phyloP scores from a whole-genome alignment of 176 grass and related monocot species.

The Secale cereale region DNA sequence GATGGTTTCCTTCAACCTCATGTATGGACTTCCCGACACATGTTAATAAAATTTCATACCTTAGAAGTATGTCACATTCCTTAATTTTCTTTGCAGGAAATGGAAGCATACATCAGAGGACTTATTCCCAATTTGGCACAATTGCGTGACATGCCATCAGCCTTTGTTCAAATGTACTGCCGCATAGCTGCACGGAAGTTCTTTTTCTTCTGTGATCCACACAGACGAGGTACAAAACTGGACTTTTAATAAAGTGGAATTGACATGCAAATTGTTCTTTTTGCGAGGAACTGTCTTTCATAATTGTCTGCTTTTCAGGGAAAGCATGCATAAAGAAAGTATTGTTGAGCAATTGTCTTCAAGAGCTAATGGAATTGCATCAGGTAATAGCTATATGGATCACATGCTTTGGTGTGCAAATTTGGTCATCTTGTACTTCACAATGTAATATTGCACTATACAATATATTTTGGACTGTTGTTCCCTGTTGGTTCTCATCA shows the following conservation, averaged over 20 bases:
- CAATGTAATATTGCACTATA: neutral
- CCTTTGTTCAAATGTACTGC: slow-evolving; percentile 99
- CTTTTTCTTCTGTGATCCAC: slow-evolving; percentile 99
- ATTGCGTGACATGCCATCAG: slow-evolving; percentile 80
- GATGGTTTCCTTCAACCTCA: slow-evolving; percentile 99
- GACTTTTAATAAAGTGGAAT: neutral
- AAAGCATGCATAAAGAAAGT: slow-evolving; percentile 99
- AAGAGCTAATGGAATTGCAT: slow-evolving; percentile 98
- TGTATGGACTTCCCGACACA: slow-evolving; percentile 42
- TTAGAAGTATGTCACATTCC: slow-evolving; percentile 18
- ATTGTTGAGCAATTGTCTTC: slow-evolving; percentile 92
- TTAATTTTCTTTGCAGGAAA: slow-evolving; percentile 66
- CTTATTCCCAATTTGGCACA: slow-evolving; percentile 98
- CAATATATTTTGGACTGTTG: neutral
- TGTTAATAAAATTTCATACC: neutral
- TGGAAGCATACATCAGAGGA: slow-evolving; percentile 98
- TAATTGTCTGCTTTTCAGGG: slow-evolving; percentile 39
- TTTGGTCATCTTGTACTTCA: neutral
- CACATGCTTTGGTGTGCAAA: neutral
- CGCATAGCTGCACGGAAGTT: slow-evolving; percentile 99
- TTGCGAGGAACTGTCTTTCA: neutral
- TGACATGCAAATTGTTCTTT: neutral
- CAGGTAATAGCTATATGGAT: slow-evolving; percentile 43
- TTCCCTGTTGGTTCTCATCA: slow-evolving; percentile 8
- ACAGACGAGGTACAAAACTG: slow-evolving; percentile 63